Evolutionary conservation across 1,139 yeast genomes (phyloP), one percentile per base, ranked within the genome.

Genomic region (Suhomyces atakaporum): DNA sequence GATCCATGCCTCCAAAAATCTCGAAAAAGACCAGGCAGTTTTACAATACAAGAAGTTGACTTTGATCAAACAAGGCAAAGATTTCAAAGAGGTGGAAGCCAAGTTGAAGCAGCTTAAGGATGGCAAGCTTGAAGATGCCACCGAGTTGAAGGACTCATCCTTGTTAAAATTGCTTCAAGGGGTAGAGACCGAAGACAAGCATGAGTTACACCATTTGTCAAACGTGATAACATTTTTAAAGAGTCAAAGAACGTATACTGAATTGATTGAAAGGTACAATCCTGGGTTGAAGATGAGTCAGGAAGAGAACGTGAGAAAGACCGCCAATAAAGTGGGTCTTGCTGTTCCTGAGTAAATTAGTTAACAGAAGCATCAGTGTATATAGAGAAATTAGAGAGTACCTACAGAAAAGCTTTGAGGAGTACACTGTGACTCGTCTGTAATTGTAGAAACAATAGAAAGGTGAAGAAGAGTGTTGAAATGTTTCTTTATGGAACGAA

Each of bases 241-340:
- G 32, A 79, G 84, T 45, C 97, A 90, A 59, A 72, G 95, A 45
- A 78, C 73, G 8, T 90, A 88, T 62, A 80, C 79, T 43, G 92
- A 84, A 46, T 71, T 92, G 38, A 68, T 90, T 35, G 94, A 85
- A 46, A 74, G 95, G 48, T 90, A 90, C 60, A 88, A 90, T 53
- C 92, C 95, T 2, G 95, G 95, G 1, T 71, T 85, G 45, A 76
- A 77, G 26, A 77, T 84, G 80, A 75, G 79, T 21, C 95, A 85
- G 51, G 78, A 76, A 39, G 96, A 90, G 43, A 81, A 84, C 40
- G 81, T 90, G 16, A 69, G 80, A 50, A 77, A 77, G 53, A 83
- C 95, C 3, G 98, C 97, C 4, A 75, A 81, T 40, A 74, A 82
- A 45, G 98, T 92, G 10, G 98, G 98, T 0, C 72, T 90, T 25